Evolutionary conservation across 139 green algal species (phyloP).

Genomic region (Chlorella sp.): DNA sequence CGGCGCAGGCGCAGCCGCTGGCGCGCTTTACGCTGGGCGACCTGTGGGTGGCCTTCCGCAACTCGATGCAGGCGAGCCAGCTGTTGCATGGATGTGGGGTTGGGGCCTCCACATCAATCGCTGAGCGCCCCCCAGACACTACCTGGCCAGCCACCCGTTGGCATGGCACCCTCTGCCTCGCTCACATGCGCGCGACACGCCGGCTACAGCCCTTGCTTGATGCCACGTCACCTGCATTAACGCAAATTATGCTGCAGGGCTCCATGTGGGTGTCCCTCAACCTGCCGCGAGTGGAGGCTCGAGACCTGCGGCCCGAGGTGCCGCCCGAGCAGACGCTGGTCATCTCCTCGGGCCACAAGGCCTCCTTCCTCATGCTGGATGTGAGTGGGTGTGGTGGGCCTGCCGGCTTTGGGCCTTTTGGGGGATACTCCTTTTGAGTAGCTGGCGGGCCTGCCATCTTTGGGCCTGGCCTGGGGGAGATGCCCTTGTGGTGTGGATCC

Average conservation of each 20-base stretch:
- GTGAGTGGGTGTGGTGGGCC: slow-evolving; percentile 4
- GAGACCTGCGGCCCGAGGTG: slow-evolving; percentile 71
- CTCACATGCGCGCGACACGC: too few relatives aligned
- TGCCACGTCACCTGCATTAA: too few relatives aligned
- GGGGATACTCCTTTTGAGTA: neutral
- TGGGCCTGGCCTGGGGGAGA: too few relatives aligned
- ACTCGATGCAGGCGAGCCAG: slow-evolving; percentile 6
- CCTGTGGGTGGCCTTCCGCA: slow-evolving; percentile 63
- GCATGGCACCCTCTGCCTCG: neutral
- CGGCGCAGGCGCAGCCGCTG: slow-evolving; percentile 31
- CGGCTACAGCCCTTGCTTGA: too few relatives aligned
- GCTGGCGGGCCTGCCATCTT: too few relatives aligned
- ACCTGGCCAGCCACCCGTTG: too few relatives aligned
- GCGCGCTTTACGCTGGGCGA: slow-evolving; percentile 54
- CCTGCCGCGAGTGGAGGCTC: slow-evolving; percentile 69
- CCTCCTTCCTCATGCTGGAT: slow-evolving; percentile 58
- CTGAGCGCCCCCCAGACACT: too few relatives aligned
- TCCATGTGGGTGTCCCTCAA: slow-evolving; percentile 65
- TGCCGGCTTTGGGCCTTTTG: too few relatives aligned
- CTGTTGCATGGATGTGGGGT: neutral
- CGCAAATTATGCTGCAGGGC: slow-evolving; percentile 18
- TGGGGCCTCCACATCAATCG: too few relatives aligned
- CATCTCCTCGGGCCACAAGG: slow-evolving; percentile 66
- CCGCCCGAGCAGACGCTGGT: slow-evolving; percentile 66
- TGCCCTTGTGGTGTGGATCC: too few relatives aligned